phyloP scores from a whole-genome alignment of 108 stramenopile genomes.

The Discostella stelligeroides region DNA sequence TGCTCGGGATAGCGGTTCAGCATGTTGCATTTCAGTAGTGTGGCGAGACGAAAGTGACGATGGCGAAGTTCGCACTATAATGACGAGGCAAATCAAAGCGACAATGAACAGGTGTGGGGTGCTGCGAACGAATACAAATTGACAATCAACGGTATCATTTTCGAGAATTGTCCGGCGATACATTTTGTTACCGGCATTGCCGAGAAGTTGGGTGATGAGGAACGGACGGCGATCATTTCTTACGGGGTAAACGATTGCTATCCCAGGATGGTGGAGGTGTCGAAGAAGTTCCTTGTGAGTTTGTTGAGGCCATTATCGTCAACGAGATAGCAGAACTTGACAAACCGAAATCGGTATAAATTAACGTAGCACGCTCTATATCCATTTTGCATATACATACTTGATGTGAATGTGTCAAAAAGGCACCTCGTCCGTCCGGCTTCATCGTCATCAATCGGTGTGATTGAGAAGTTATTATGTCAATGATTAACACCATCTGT shows the following conservation, averaged over 20 bases:
- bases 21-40: slow-evolving; percentile 47
- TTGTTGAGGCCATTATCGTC: slow-evolving; percentile 23
- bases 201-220: slow-evolving; percentile 41
- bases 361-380: too few relatives aligned
- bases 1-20: slow-evolving; percentile 46
- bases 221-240: slow-evolving; percentile 44
- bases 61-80: not conserved
- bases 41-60: slow-evolving; percentile 18
- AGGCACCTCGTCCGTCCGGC: too few relatives aligned
- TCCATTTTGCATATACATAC: too few relatives aligned
- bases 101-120: slow-evolving; percentile 42
- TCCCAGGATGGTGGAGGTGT: slow-evolving; percentile 49
- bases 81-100: slow-evolving; percentile 16
- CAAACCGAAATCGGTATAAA: too few relatives aligned
- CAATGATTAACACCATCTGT: too few relatives aligned
- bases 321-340: too few relatives aligned
- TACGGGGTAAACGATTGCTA: slow-evolving; percentile 59
- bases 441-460: too few relatives aligned
- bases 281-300: slow-evolving; percentile 41
- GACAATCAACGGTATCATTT: slow-evolving; percentile 17
- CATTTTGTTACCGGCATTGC: slow-evolving; percentile 51
- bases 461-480: too few relatives aligned
- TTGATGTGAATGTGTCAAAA: too few relatives aligned
- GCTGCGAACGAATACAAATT: slow-evolving; percentile 36
- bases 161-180: slow-evolving; percentile 38